phyloP scores from a whole-genome alignment of 257 asterid genomes.

The Thymus mandschuricus region DNA sequence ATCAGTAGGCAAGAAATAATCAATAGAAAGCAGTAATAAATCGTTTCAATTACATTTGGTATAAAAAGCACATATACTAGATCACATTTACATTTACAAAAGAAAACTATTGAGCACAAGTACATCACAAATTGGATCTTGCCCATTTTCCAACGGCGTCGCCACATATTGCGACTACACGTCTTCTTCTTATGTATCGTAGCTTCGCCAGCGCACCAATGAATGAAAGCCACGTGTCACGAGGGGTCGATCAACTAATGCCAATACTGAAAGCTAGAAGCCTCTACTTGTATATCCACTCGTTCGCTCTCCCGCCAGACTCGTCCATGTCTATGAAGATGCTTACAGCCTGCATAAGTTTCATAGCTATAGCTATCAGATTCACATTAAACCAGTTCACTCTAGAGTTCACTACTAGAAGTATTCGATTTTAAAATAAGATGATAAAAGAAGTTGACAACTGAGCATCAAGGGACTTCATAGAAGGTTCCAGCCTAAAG shows the following conservation, averaged over 20 bases:
- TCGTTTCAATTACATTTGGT: background rate
- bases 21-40: background rate
- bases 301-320: slow-evolving; percentile 91
- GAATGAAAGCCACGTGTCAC: slow-evolving; percentile 6
- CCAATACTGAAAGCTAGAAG: background rate
- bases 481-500: too few species aligned
- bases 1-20: background rate
- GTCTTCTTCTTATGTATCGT: slow-evolving; percentile 16
- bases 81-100: slow-evolving; percentile 20
- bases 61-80: background rate
- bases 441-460: too few species aligned
- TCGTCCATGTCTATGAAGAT: slow-evolving; percentile 96
- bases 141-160: slow-evolving; percentile 15
- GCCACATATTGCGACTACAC: slow-evolving; percentile 4
- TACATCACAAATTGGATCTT: slow-evolving; percentile 19
- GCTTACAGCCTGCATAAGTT: slow-evolving; percentile 75
- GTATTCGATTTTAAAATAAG: too few species aligned
- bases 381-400: background rate
- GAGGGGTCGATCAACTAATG: too few species aligned
- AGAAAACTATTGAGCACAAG: slow-evolving; percentile 24
- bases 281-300: slow-evolving; percentile 91
- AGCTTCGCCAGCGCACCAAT: background rate
- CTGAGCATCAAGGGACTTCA: too few species aligned
- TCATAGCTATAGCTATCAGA: background rate
- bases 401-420: too few species aligned